phyloP scores from a whole-genome alignment of 1,284 basidiomycete species.

The Dichomitus squalens region DNA sequence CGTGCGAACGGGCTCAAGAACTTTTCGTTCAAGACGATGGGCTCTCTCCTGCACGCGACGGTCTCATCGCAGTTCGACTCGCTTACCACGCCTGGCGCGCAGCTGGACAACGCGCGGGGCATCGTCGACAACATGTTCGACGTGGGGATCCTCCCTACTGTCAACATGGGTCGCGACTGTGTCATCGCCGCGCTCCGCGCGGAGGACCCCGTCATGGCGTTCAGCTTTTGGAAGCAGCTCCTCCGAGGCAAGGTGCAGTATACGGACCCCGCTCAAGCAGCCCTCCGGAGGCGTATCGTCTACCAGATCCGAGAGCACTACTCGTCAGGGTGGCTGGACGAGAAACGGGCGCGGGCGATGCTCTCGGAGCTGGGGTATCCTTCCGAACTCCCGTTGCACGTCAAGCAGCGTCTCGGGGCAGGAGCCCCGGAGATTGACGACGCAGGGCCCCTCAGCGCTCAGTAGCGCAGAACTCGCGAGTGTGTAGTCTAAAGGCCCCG shows the following conservation, averaged over 20 bases:
- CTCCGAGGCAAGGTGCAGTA: conserved; percentile 50
- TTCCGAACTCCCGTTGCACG: not conserved
- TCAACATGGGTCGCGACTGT: conserved; percentile 52
- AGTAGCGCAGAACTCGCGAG: not conserved
- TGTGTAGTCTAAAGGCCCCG: conserved; percentile 13
- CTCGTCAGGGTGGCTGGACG: conserved; percentile 33
- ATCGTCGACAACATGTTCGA: conserved; percentile 44
- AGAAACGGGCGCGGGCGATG: conserved; percentile 35
- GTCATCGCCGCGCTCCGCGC: conserved; percentile 51
- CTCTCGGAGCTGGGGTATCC: conserved; percentile 33
- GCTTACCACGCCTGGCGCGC: conserved; percentile 28
- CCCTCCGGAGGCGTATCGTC: conserved; percentile 44
- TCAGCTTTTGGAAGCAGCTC: conserved; percentile 58
- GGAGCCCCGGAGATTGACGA: not conserved
- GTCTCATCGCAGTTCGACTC: conserved; percentile 33
- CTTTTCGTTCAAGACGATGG: conserved; percentile 51
- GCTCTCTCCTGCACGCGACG: conserved; percentile 48
- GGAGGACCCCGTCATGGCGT: conserved; percentile 53
- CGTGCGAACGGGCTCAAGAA: conserved; percentile 34
- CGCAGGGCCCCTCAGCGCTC: not conserved
- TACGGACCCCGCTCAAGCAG: conserved; percentile 47
- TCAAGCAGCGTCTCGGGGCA: conserved; percentile 6
- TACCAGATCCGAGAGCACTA: conserved; percentile 35
- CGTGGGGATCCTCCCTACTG: conserved; percentile 40
- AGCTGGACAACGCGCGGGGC: conserved; percentile 45